These are phyloP conservation scores for Alternaria rosae DNA, from an alignment of 2,329 filamentous ascomycete genomes.

Conservation along the genomic window DNA sequence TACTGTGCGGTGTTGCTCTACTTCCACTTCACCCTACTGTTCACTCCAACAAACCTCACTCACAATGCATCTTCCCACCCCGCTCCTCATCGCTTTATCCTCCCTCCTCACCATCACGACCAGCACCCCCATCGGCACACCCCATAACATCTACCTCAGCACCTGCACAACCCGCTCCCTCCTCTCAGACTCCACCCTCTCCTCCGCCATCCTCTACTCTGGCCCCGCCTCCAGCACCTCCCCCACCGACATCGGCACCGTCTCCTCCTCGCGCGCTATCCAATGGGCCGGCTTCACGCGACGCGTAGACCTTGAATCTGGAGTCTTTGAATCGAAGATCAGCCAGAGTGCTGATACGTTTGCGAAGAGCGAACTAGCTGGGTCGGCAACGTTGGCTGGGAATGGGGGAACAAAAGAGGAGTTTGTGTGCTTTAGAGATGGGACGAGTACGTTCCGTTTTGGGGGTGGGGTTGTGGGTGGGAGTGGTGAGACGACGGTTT, in stretches of 20 bases:
- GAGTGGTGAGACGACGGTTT: constrained; percentile 9
- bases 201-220: constrained; percentile 19
- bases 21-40: background rate
- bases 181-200: constrained; percentile 4
- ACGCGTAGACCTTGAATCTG: background rate
- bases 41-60: background rate
- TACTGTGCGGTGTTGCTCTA: background rate
- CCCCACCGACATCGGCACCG: constrained; percentile 13
- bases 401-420: constrained; percentile 11
- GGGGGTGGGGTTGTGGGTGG: constrained; percentile 4
- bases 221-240: constrained; percentile 2
- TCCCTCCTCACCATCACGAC: background rate
- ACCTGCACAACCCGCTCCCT: constrained; percentile 19
- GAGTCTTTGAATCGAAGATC: constrained; percentile 17
- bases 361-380: constrained; percentile 22
- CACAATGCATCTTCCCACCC: background rate
- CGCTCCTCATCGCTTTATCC: background rate
- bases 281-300: constrained; percentile 13
- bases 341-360: constrained; percentile 15
- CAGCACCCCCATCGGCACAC: background rate
- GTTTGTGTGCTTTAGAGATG: constrained; percentile 31
- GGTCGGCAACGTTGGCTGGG: constrained; percentile 11
- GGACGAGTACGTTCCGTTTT: constrained; percentile 17
- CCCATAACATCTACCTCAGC: constrained; percentile 21
- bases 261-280: background rate